phyloP scores from a whole-genome alignment of 192 early-diverging fungal species.

The Coemansia sp. region DNA sequence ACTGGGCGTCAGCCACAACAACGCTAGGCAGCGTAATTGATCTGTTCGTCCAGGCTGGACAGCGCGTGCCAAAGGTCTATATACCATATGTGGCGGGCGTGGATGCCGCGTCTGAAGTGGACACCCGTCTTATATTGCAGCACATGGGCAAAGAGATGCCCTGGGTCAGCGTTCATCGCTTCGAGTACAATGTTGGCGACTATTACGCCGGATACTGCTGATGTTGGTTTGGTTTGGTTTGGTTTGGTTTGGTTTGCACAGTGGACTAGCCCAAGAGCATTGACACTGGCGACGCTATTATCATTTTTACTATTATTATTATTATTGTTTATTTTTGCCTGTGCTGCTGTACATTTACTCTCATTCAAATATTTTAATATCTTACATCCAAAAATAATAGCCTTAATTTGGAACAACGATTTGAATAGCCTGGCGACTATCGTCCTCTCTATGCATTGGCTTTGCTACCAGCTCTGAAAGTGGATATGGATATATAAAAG shows the following conservation, averaged over 20 bases:
- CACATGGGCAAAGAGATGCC: slow-evolving; percentile 49
- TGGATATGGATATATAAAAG: no score
- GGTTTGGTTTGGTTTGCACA: slow-evolving; percentile 1
- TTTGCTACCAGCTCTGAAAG: no score
- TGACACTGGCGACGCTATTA: no score
- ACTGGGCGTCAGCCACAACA: slow-evolving; percentile 44
- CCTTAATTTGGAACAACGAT: no score
- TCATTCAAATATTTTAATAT: no score
- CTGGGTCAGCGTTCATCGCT: slow-evolving; percentile 30
- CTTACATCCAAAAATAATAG: no score
- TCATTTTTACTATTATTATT: no score
- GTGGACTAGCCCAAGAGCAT: no score
- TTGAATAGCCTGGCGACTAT: no score
- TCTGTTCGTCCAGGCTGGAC: slow-evolving; percentile 29
- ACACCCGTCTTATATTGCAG: slow-evolving; percentile 45
- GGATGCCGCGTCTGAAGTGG: slow-evolving; percentile 40
- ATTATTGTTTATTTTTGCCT: no score
- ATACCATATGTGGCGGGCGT: slow-evolving; percentile 38
- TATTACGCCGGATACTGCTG: slow-evolving; percentile 15
- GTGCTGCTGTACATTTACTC: no score
- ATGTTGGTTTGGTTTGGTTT: background rate
- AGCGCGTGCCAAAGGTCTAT: slow-evolving; percentile 33
- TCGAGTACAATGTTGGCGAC: slow-evolving; percentile 42
- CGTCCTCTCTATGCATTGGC: no score
- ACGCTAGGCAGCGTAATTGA: slow-evolving; percentile 42